Evolutionary conservation across 192 early-diverging fungal genomes (phyloP).

Genomic region (Coemansia sp.): DNA sequence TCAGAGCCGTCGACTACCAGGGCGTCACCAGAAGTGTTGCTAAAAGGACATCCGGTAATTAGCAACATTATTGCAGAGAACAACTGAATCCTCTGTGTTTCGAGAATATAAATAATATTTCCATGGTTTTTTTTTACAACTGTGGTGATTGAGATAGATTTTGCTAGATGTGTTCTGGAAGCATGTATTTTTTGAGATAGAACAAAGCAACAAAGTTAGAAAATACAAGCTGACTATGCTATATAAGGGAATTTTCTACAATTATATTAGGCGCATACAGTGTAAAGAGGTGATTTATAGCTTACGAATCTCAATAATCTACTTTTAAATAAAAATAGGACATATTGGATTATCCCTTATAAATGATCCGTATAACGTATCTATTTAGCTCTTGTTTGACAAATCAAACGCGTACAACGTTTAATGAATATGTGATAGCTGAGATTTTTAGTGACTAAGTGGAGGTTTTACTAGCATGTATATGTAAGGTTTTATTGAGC

Average conservation of each 20-base stretch:
- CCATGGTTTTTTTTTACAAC: neutral
- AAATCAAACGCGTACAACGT: no score
- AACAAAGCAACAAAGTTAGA: neutral
- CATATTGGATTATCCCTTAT: no score
- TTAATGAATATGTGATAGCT: no score
- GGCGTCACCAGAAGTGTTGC: slow-evolving; percentile 18
- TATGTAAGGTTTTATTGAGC: no score
- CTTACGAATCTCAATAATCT: no score
- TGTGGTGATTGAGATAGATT: neutral
- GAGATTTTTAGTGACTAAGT: no score
- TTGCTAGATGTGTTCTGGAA: neutral
- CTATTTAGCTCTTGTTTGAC: no score
- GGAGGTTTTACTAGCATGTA: no score
- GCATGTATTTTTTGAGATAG: neutral
- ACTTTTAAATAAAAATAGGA: no score
- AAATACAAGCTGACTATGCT: neutral
- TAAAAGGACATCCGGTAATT: slow-evolving; percentile 22
- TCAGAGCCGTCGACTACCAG: neutral
- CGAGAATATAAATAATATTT: neutral
- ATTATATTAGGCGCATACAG: neutral
- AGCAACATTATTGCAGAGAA: slow-evolving; percentile 34
- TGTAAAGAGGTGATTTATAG: neutral
- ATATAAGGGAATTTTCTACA: neutral
- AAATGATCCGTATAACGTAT: no score
- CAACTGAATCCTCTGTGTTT: neutral